Evolutionary conservation across 306 rosid species (phyloP).

Genomic region (Cyamopsis tetragonoloba): DNA sequence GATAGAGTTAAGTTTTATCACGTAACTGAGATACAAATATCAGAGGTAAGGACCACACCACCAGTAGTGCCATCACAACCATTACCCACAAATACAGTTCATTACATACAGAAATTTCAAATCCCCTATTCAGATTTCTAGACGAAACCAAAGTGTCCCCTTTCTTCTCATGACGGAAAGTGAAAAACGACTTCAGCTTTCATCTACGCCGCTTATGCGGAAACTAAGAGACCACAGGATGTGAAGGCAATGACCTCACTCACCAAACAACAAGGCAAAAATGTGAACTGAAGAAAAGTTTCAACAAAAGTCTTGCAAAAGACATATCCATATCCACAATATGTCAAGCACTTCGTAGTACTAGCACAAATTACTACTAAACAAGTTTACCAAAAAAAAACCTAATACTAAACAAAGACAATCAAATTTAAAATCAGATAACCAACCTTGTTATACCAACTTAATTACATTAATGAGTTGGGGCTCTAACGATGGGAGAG

Average conservation of each 20-base stretch:
- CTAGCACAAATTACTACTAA: slow-evolving; percentile 5
- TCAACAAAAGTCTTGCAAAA: slow-evolving; percentile 11
- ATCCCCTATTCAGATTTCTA: not conserved
- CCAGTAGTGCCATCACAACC: slow-evolving; percentile 11
- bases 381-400: no score
- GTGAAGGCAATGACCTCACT: not conserved
- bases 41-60: slow-evolving; percentile 25
- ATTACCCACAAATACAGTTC: slow-evolving; percentile 17
- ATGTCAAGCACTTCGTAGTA: slow-evolving; percentile 16
- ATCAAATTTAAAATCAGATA: slow-evolving; percentile 24
- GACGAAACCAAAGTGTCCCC: slow-evolving; percentile 24
- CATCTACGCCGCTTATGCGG: slow-evolving; percentile 10
- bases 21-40: slow-evolving; percentile 19
- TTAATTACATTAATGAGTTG: slow-evolving; percentile 45
- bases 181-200: slow-evolving; percentile 15
- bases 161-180: slow-evolving; percentile 16
- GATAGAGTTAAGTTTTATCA: slow-evolving; percentile 31
- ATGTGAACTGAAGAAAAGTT: not conserved
- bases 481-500: not conserved
- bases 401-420: no score
- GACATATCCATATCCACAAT: slow-evolving; percentile 16
- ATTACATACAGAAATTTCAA: slow-evolving; percentile 1
- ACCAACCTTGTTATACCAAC: slow-evolving; percentile 30
- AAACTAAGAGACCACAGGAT: not conserved
- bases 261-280: not conserved